Percentiles rank a stretch among this genome's conserved stretches.
Conservation (phyloP, 768 basidiomycete species). For the Hericium rajendrae region DNA sequence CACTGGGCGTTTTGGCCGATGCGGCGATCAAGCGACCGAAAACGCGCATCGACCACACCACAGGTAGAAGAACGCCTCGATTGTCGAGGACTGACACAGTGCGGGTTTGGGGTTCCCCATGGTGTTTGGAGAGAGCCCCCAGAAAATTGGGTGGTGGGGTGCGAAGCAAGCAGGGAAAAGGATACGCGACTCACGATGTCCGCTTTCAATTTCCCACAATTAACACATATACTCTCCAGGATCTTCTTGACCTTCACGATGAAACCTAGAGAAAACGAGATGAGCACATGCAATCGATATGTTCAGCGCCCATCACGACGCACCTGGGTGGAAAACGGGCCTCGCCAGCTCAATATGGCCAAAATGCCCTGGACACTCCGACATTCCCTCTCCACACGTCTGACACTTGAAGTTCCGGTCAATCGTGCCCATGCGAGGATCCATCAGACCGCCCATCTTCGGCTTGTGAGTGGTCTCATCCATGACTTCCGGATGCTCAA, state of each 20-base stretch:
- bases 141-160: slow-evolving; percentile 93
- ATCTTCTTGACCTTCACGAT: slow-evolving; percentile 99
- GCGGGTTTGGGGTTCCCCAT: slow-evolving; percentile 94
- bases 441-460: slow-evolving; percentile 92
- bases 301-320: slow-evolving; percentile 19
- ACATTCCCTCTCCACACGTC: slow-evolving; percentile 99
- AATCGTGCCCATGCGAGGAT: slow-evolving; percentile 96
- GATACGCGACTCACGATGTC: slow-evolving; percentile 86
- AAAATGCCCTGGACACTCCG: slow-evolving; percentile 98
- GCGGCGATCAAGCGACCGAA: slow-evolving; percentile 95
- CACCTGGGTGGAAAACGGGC: slow-evolving; percentile 96
- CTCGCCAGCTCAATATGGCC: slow-evolving; percentile 95
- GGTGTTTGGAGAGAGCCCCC: slow-evolving; percentile 89
- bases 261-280: slow-evolving; percentile 50
- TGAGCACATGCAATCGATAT: neutral
- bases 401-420: slow-evolving; percentile 98
- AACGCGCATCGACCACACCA: slow-evolving; percentile 71
- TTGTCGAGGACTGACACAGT: slow-evolving; percentile 66
- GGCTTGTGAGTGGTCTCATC: slow-evolving; percentile 87
- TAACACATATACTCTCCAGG: slow-evolving; percentile 95
- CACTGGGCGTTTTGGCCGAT: slow-evolving; percentile 56
- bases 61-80: slow-evolving; percentile 80
- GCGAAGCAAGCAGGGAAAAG: slow-evolving; percentile 84
- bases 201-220: slow-evolving; percentile 96
- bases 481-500: slow-evolving; percentile 98